Conservation (phyloP, 148 eudicot genomes). For the Camellia japonica region DNA sequence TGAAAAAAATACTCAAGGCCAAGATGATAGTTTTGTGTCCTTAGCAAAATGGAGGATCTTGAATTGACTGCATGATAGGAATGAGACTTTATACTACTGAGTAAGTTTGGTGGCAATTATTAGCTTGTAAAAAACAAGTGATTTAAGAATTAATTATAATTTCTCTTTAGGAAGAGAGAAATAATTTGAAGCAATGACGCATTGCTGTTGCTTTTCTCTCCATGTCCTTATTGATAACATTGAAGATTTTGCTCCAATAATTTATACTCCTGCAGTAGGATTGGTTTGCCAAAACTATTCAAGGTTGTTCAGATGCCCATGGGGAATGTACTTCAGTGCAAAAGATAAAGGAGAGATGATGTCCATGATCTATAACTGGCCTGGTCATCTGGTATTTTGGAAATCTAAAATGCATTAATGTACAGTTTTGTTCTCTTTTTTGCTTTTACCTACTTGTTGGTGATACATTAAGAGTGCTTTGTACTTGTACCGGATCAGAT, state of each 20-base stretch:
- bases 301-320: slow-evolving; percentile 95
- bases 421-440: not conserved
- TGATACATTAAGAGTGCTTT: not conserved
- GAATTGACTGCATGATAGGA: slow-evolving; percentile 68
- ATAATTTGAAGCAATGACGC: slow-evolving; percentile 21
- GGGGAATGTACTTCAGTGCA: slow-evolving; percentile 99
- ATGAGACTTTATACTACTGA: no score
- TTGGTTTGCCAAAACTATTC: slow-evolving; percentile 96
- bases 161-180: not conserved
- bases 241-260: slow-evolving; percentile 70
- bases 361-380: slow-evolving; percentile 97
- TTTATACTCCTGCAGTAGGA: slow-evolving; percentile 99
- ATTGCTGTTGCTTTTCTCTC: slow-evolving; percentile 20
- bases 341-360: slow-evolving; percentile 99
- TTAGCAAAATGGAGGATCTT: slow-evolving; percentile 94
- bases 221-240: slow-evolving; percentile 96
- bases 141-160: not conserved
- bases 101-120: no score
- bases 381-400: slow-evolving; percentile 60
- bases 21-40: slow-evolving; percentile 54
- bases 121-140: not conserved
- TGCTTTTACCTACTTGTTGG: not conserved
- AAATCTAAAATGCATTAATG: not conserved
- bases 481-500: not conserved
- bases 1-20: slow-evolving; percentile 79